Evolutionary conservation across 192 early-diverging fungal genomes (phyloP), one percentile per base, ranked within the genome.

Genomic region (Diversispora eburnea): DNA sequence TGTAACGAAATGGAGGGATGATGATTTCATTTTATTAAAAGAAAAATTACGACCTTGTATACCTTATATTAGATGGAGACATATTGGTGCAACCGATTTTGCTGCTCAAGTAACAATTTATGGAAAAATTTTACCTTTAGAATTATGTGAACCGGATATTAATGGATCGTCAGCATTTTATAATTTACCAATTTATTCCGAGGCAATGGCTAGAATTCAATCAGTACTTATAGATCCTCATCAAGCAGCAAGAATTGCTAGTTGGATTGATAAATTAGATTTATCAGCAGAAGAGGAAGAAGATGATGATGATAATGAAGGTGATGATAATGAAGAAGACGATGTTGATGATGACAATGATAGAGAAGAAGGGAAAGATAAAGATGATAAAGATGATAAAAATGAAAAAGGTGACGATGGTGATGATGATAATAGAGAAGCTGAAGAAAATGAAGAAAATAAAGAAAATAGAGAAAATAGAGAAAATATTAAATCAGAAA

Each of bases 211-310:
- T 20, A 43, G 63, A 46, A 46, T 65, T 46, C 63, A 43, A 65
- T 65, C 63, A 6, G 63, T 65, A 20, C 43, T 65, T 9, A 65
- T 65, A 39, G 46, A 43, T 5, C 63, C 63, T 47, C 5, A 13
- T 47, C 63, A 65, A 57, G 63, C 63, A 20, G 63, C 63, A 43
- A 65, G 39, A 20, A 56, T 70, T 17, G 67, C 51, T 42, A 70
- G 67, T 56, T 70, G 67, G 67, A 70, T 70, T 70, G 67, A 70
- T 70, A 55, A 52, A 46, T 56, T 70, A 39, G 67, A 65, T 65
- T 20, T 41, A 12, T 4, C 15, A 65, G 5, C 42, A 19, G 8
- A 46, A 15, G 55, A 57, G n/a, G 7, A 19, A n/a, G 7, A 57
- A n/a, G n/a, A 51, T 1, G 25, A 33, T 33, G 25, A 33, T 1